A percentile compares a stretch with the other conserved stretches of the same genome.
Conservation (phyloP, 2,329 filamentous ascomycete species). For the Paecilomyces variotii region DNA sequence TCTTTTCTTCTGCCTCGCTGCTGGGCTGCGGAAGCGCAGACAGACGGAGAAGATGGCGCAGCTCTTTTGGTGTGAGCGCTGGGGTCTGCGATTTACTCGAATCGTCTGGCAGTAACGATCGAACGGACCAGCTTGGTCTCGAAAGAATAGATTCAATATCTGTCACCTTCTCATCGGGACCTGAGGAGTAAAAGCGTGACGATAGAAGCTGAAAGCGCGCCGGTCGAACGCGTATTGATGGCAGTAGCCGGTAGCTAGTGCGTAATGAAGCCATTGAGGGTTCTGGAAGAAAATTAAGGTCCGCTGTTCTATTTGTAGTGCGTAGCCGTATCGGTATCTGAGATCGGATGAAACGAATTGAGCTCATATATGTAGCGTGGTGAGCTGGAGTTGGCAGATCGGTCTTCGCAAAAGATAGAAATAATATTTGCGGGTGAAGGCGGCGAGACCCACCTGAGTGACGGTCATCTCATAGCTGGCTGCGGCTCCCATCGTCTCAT, state of each 20-base stretch:
- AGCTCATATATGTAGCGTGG: not conserved
- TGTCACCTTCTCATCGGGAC: slow-evolving; percentile 6
- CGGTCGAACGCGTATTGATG: not conserved
- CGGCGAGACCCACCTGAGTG: not conserved
- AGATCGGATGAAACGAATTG: not conserved
- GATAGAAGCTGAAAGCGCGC: not conserved
- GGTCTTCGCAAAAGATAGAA: not conserved
- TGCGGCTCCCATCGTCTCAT: not conserved
- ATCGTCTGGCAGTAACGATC: slow-evolving; percentile 57
- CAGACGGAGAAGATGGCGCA: slow-evolving; percentile 78
- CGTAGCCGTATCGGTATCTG: not conserved
- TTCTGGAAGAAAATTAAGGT: not conserved
- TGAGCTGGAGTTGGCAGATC: not conserved
- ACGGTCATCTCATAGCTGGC: not conserved
- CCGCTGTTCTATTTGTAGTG: not conserved
- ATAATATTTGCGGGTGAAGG: not conserved
- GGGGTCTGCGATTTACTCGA: slow-evolving; percentile 17
- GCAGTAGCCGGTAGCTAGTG: slow-evolving; percentile 1
- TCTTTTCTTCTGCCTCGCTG: slow-evolving; percentile 52
- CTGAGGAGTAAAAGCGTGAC: slow-evolving; percentile 11
- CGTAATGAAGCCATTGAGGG: slow-evolving; percentile 2
- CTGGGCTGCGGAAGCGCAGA: slow-evolving; percentile 74
- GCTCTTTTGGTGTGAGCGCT: slow-evolving; percentile 55
- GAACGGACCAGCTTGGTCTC: slow-evolving; percentile 75
- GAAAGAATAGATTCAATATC: slow-evolving; percentile 48